A percentile compares a stretch with the other conserved stretches of the same genome.
Evolutionary conservation across 306 rosid genomes (phyloP).

Genomic region (Rosa persica): DNA sequence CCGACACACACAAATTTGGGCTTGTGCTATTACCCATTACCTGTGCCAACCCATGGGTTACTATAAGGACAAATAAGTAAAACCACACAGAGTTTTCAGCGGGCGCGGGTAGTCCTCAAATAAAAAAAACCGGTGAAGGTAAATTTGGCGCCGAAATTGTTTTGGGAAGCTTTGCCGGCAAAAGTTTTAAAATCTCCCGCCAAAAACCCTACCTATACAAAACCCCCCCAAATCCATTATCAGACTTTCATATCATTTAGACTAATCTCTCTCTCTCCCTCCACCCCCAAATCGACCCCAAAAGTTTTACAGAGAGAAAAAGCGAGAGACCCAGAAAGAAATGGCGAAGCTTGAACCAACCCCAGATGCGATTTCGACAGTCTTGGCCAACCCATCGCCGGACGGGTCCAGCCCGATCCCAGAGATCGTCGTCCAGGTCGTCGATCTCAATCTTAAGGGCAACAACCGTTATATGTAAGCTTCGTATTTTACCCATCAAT

Average conservation of each 20-base stretch:
- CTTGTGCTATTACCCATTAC: too few relatives aligned
- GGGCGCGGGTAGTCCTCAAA: background rate
- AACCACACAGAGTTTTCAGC: background rate
- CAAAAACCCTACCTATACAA: constrained; percentile 21
- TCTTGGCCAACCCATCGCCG: constrained; percentile 64
- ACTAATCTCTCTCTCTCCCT: too few relatives aligned
- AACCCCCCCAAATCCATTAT: background rate
- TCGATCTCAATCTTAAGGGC: constrained; percentile 67
- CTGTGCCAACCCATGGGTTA: too few relatives aligned
- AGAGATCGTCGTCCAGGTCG: constrained; percentile 64
- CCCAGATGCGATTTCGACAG: constrained; percentile 50
- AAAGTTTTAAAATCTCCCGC: constrained; percentile 27
- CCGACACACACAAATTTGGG: too few relatives aligned
- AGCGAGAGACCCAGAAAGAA: constrained; percentile 17
- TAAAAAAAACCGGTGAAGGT: background rate
- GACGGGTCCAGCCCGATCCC: constrained; percentile 56
- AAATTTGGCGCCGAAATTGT: constrained; percentile 16
- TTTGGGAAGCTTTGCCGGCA: constrained; percentile 24
- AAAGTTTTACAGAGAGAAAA: background rate
- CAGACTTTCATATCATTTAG: too few relatives aligned
- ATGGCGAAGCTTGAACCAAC: constrained; percentile 52
- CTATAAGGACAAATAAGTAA: background rate
- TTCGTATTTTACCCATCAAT: background rate
- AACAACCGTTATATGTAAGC: constrained; percentile 63
- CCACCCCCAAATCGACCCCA: background rate